Percentiles rank a stretch among this genome's conserved stretches.
phyloP scores from a whole-genome alignment of 495 filamentous ascomycete species.

The Penicillium parvum region DNA sequence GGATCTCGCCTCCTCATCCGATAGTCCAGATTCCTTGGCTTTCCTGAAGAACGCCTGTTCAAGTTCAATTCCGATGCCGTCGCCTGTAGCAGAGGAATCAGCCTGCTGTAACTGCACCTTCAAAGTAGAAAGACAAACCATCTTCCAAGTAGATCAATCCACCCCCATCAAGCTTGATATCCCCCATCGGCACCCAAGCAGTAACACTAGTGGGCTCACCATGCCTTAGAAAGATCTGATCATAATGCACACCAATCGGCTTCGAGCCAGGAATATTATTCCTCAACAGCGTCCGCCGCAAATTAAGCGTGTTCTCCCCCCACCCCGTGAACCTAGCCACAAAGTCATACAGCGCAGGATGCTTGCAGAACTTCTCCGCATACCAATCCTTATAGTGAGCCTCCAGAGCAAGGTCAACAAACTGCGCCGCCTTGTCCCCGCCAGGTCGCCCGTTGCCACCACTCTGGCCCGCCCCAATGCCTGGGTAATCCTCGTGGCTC shows the following conservation, averaged over 20 bases:
- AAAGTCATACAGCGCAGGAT: constrained; percentile 49
- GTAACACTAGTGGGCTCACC: constrained; percentile 55
- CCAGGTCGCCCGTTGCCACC: constrained; percentile 48
- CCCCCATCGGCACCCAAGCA: constrained; percentile 63
- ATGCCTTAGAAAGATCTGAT: constrained; percentile 60
- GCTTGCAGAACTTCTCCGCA: constrained; percentile 51
- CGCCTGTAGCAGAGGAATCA: constrained; percentile 22
- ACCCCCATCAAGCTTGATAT: constrained; percentile 52
- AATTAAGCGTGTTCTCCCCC: constrained; percentile 46
- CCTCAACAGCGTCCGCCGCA: constrained; percentile 48
- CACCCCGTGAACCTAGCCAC: constrained; percentile 52
- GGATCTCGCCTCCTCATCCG: constrained; percentile 46
- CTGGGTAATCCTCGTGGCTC: constrained; percentile 46
- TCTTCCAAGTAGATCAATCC: constrained; percentile 61
- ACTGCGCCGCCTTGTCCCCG: constrained; percentile 37
- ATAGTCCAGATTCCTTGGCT: constrained; percentile 40
- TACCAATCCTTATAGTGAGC: constrained; percentile 58
- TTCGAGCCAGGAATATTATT: constrained; percentile 57
- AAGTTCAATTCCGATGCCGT: constrained; percentile 37
- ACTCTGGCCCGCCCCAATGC: constrained; percentile 52
- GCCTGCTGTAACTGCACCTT: background rate
- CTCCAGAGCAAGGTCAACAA: constrained; percentile 52
- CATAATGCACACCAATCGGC: constrained; percentile 61
- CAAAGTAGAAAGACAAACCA: constrained; percentile 18
- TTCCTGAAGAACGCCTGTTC: constrained; percentile 47